phyloP scores from a whole-genome alignment of 441 rosid species.

The Gossypium schwendimanii region DNA sequence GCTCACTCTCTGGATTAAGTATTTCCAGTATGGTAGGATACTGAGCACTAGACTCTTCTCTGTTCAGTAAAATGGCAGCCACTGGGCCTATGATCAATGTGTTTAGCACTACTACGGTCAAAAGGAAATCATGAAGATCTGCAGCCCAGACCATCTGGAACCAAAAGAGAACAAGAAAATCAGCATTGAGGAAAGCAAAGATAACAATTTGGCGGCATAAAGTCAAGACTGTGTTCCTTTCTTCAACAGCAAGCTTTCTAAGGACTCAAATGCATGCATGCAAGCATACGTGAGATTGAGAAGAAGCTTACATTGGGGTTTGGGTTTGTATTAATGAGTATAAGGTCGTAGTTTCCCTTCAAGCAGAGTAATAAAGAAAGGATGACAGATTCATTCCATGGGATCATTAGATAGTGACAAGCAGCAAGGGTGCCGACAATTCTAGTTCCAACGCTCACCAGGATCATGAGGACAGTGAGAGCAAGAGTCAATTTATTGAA shows the following conservation, averaged over 20 bases:
- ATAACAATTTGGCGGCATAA: background rate
- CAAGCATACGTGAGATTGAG: background rate
- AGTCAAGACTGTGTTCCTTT: background rate
- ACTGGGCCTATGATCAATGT: constrained; percentile 54
- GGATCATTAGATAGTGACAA: constrained; percentile 42
- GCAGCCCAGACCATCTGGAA: constrained; percentile 34
- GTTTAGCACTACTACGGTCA: constrained; percentile 40
- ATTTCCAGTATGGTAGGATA: constrained; percentile 40
- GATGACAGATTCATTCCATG: constrained; percentile 43
- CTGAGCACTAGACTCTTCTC: constrained; percentile 35
- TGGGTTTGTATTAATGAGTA: constrained; percentile 30
- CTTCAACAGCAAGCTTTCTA: background rate
- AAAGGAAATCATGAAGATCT: constrained; percentile 38
- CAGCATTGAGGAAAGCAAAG: background rate
- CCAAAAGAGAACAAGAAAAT: background rate
- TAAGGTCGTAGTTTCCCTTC: constrained; percentile 69
- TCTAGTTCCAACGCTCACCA: constrained; percentile 40
- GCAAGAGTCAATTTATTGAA: constrained; percentile 1
- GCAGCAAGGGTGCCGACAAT: constrained; percentile 51
- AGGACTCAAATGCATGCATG: background rate
- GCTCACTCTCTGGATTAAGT: constrained; percentile 42
- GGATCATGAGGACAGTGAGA: constrained; percentile 25
- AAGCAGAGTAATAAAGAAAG: constrained; percentile 50
- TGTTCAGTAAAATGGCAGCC: constrained; percentile 37
- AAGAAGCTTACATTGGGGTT: constrained; percentile 14